Base-by-base conservation (phyloP, 805 yeast species). In the Candida nanaspora region DNA sequence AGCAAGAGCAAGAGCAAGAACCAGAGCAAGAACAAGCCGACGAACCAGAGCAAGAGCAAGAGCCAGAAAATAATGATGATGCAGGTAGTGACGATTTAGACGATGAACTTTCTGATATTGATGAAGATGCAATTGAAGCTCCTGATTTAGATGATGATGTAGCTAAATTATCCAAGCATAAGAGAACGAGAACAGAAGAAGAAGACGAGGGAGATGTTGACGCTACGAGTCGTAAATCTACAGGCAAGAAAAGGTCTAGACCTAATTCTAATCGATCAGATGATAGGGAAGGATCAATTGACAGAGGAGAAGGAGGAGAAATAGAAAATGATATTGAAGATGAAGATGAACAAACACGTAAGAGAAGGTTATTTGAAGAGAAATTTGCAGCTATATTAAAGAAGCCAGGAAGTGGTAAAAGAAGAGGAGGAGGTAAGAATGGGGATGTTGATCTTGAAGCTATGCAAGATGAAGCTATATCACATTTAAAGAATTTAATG, bases 371-470 rank as follows among this genome's bases (percentile, higher is more conserved):
- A 47, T 71, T 93, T 47, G 98, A 93, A 61, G 91, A 79, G 44
- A 77, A 72, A 51, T 74, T 93, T 66, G 93, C 83, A 48, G 77
- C 79, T 33, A 82, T 95, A 1, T 63, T 91, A 46, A 86, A 85
- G 59, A 68, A 70, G 46, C 71, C 68, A 38, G 19, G 21, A 18
- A 74, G 82, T 18, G 71, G 74, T 16, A 72, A 74, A 46, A 72
- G 82, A 43, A 78, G 83, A 52, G 72, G 82, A 43, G 78, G 83
- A 52, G 22, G 22, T 19, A 77, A 74, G 53, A 78, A 83, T 37
- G 91, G 85, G 52, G 98, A 93, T 52, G 95, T 87, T 56, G 98
- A 93, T 64, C 66, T 93, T 49, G 98, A 94, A 59, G 82, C 87
- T 55, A 83, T 86, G 82, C 94, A 89, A 59, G 99, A 93, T 69